Conservation (phyloP, 257 asterid species). For the Capsicum pubescens region DNA sequence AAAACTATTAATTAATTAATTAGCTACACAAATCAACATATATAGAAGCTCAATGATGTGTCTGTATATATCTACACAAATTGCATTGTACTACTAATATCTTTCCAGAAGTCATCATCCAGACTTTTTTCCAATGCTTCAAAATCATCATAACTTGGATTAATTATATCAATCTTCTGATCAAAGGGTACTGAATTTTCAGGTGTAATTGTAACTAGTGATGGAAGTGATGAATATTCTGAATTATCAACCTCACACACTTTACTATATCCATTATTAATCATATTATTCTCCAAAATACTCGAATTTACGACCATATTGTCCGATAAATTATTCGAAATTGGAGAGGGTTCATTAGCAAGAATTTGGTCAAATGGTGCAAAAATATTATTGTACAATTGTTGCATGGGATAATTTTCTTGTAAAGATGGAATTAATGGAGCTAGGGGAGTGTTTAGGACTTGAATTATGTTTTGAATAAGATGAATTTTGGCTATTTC, state of each 20-base stretch:
- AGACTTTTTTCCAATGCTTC: constrained; percentile 29
- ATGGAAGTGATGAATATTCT: constrained; percentile 51
- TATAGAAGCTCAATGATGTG: not conserved
- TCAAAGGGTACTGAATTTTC: constrained; percentile 35
- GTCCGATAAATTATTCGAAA: constrained; percentile 31
- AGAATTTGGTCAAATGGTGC: constrained; percentile 22
- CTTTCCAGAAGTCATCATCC: constrained; percentile 59
- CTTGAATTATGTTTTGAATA: constrained; percentile 43
- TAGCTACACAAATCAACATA: not conserved
- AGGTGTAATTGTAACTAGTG: constrained; percentile 38
- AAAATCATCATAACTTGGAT: constrained; percentile 5
- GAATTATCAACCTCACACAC: not conserved
- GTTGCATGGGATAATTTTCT: constrained; percentile 31
- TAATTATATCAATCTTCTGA: constrained; percentile 23
- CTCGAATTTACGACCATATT: constrained; percentile 28
- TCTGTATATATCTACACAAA: not conserved
- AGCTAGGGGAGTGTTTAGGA: constrained; percentile 40
- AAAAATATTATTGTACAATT: constrained; percentile 7
- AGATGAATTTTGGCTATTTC: constrained; percentile 45
- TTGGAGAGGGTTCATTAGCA: not conserved
- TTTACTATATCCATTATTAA: not conserved
- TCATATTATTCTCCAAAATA: not conserved
- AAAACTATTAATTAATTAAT: no score
- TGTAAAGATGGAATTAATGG: constrained; percentile 33
- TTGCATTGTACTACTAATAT: constrained; percentile 30